Evolutionary conservation across 441 rosid species (phyloP).

Genomic region (Croton setiger): DNA sequence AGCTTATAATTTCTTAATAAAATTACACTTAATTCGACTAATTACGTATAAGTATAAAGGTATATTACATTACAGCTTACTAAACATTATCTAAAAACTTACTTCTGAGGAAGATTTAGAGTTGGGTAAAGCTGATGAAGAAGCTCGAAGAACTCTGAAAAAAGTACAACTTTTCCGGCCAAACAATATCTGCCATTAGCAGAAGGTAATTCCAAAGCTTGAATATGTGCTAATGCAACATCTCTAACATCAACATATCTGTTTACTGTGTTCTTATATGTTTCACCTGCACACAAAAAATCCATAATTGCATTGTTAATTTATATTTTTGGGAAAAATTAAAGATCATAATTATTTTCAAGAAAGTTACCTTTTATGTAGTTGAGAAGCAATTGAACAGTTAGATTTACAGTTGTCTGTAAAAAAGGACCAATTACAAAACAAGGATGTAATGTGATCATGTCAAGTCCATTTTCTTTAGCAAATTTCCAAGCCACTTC

Average conservation of each 20-base stretch:
- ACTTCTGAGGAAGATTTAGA: conserved; percentile 42
- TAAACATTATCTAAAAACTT: conserved; percentile 15
- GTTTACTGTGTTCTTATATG: conserved; percentile 29
- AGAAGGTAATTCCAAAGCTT: conserved; percentile 50
- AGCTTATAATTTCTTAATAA: too few relatives aligned
- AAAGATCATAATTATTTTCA: neutral
- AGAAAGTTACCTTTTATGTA: conserved; percentile 39
- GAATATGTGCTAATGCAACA: conserved; percentile 58
- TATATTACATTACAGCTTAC: too few relatives aligned
- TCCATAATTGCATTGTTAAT: neutral
- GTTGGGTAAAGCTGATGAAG: conserved; percentile 43
- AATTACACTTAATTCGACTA: too few relatives aligned
- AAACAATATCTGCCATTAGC: conserved; percentile 60
- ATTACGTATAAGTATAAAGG: too few relatives aligned
- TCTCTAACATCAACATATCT: conserved; percentile 60
- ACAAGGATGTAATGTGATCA: conserved; percentile 61
- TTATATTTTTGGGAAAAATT: neutral
- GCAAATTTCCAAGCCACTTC: conserved; percentile 69
- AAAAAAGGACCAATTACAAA: conserved; percentile 65
- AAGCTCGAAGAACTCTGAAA: conserved; percentile 40
- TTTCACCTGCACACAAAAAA: conserved; percentile 33
- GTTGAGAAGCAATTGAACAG: conserved; percentile 39
- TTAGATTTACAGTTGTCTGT: conserved; percentile 46
- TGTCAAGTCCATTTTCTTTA: conserved; percentile 60
- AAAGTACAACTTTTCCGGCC: conserved; percentile 36